Evolutionary conservation across 805 yeast species (phyloP).

Genomic region (Yamadazyma sp.): DNA sequence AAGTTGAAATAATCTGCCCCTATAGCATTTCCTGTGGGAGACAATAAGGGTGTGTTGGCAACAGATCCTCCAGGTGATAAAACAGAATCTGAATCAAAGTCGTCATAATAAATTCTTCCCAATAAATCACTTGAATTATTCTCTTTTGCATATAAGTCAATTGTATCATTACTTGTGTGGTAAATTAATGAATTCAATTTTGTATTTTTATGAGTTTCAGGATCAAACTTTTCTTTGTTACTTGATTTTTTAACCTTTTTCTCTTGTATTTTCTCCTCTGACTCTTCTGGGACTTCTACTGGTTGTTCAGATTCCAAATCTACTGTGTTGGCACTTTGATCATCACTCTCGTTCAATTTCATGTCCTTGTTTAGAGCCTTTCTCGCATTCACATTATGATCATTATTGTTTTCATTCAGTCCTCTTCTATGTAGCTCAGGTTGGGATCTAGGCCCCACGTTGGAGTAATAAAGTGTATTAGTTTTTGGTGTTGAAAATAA

Average conservation of each 20-base stretch:
- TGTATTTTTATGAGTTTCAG: slow-evolving; percentile 36
- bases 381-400: slow-evolving; percentile 2
- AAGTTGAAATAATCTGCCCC: slow-evolving; percentile 11
- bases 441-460: slow-evolving; percentile 11
- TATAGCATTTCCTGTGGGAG: slow-evolving; percentile 13
- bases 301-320: too few species aligned
- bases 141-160: slow-evolving; percentile 35
- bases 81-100: slow-evolving; percentile 33
- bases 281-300: slow-evolving; percentile 7
- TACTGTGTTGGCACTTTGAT: slow-evolving; percentile 1
- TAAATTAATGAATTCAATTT: slow-evolving; percentile 35
- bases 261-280: slow-evolving; percentile 7
- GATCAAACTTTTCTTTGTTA: slow-evolving; percentile 15
- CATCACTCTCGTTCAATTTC: neutral
- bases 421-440: slow-evolving; percentile 10
- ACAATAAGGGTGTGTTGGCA: slow-evolving; percentile 15
- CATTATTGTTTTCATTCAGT: slow-evolving; percentile 3
- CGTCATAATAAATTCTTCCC: slow-evolving; percentile 43
- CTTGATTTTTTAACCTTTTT: slow-evolving; percentile 9
- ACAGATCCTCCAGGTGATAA: slow-evolving; percentile 18
- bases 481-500: slow-evolving; percentile 13
- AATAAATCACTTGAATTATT: slow-evolving; percentile 37
- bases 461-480: slow-evolving; percentile 8
- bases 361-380: neutral
- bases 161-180: slow-evolving; percentile 36